Evolutionary conservation across 495 filamentous ascomycete genomes (phyloP).

Genomic region (Parmelia sp.): DNA sequence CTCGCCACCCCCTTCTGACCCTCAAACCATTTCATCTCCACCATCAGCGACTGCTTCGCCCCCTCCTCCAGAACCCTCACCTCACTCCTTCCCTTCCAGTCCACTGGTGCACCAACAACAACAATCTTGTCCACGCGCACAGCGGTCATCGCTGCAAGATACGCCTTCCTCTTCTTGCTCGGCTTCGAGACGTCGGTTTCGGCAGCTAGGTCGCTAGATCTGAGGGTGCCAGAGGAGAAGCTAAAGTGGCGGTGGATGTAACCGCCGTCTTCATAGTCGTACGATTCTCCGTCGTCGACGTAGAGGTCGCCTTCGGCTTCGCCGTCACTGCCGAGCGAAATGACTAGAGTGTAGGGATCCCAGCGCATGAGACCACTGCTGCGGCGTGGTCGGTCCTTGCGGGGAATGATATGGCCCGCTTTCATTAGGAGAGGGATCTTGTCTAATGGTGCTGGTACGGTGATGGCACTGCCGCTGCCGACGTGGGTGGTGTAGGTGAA

Average conservation of each 20-base stretch:
- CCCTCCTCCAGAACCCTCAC: constrained; percentile 67
- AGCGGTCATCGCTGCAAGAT: constrained; percentile 64
- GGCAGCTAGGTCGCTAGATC: constrained; percentile 46
- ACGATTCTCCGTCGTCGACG: constrained; percentile 89
- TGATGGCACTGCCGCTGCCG: constrained; percentile 59
- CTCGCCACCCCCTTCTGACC: constrained; percentile 56
- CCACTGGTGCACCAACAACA: constrained; percentile 66
- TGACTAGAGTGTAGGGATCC: constrained; percentile 88
- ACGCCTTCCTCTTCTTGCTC: constrained; percentile 63
- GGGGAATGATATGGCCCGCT: constrained; percentile 84
- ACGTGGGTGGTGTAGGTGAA: constrained; percentile 72
- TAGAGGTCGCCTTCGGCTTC: constrained; percentile 79
- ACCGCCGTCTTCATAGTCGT: constrained; percentile 74
- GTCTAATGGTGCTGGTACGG: constrained; percentile 69
- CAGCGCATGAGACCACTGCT: constrained; percentile 83
- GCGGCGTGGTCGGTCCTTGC: constrained; percentile 78
- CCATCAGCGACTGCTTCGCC: constrained; percentile 49
- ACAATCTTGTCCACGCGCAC: constrained; percentile 80
- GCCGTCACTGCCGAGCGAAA: constrained; percentile 60
- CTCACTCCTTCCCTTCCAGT: constrained; percentile 61
- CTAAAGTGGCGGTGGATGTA: constrained; percentile 78
- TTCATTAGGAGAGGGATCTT: constrained; percentile 85
- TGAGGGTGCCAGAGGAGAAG: constrained; percentile 42
- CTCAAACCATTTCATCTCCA: constrained; percentile 52
- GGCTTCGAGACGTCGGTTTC: constrained; percentile 41